A percentile compares a stretch with the other conserved stretches of the same genome.
phyloP scores from a whole-genome alignment of 495 filamentous ascomycete genomes.

The Pseudomonodictys pantanalensis region DNA sequence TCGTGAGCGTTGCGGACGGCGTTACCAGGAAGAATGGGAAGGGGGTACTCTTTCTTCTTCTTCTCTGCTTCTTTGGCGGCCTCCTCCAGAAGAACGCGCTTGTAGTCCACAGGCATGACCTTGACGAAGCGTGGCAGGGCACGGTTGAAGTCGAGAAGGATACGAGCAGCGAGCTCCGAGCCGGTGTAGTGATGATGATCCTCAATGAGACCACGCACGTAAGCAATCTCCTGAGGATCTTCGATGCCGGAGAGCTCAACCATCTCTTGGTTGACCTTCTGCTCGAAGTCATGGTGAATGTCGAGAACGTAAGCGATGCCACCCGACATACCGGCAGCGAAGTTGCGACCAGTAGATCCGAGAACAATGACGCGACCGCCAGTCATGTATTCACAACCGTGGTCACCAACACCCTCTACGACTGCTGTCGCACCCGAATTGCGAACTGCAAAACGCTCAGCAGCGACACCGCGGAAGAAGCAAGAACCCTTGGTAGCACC shows the following conservation, averaged over 20 bases:
- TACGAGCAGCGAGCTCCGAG: slow-evolving; percentile 91
- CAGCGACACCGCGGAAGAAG: slow-evolving; percentile 97
- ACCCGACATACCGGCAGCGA: slow-evolving; percentile 98
- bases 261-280: slow-evolving; percentile 98
- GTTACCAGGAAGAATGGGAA: slow-evolving; percentile 71
- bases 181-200: slow-evolving; percentile 99
- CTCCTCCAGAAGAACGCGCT: slow-evolving; percentile 86
- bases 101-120: slow-evolving; percentile 94
- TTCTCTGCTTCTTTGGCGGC: slow-evolving; percentile 79
- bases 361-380: slow-evolving; percentile 89
- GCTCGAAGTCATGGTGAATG: slow-evolving; percentile 84
- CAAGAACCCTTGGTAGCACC: slow-evolving; percentile 89
- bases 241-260: slow-evolving; percentile 87
- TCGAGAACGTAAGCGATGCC: slow-evolving; percentile 98
- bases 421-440: slow-evolving; percentile 97
- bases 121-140: slow-evolving; percentile 92
- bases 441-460: slow-evolving; percentile 95
- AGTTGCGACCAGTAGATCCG: slow-evolving; percentile 95
- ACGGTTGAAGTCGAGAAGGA: slow-evolving; percentile 94
- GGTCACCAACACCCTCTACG: slow-evolving; percentile 96
- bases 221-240: slow-evolving; percentile 90
- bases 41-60: slow-evolving; percentile 77
- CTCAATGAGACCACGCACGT: slow-evolving; percentile 88
- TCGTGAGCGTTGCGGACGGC: slow-evolving; percentile 49
- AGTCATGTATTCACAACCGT: slow-evolving; percentile 99